Evolutionary conservation across 2,329 filamentous ascomycete species (phyloP).

Genomic region (Talaromyces amestolkiae): DNA sequence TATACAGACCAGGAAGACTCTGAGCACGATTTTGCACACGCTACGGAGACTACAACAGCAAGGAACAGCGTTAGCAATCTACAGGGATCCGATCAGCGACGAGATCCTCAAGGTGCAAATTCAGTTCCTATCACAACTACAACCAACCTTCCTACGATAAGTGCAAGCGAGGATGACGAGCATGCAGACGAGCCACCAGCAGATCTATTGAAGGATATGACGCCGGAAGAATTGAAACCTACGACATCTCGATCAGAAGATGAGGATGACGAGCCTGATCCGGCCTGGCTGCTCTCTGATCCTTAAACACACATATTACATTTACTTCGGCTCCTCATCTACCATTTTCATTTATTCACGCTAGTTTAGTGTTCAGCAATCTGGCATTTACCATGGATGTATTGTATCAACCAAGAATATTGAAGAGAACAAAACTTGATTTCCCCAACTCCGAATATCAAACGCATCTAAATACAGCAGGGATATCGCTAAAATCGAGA

Average conservation of each 20-base stretch:
- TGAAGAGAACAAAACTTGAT: not conserved
- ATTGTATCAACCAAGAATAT: not conserved
- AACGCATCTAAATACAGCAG: conserved; percentile 9
- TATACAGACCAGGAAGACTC: not conserved
- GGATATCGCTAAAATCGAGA: conserved; percentile 1
- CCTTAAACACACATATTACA: conserved; percentile 14
- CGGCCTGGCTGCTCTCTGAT: conserved; percentile 42
- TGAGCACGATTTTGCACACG: conserved; percentile 16
- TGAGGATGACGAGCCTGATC: conserved; percentile 46
- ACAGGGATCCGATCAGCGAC: not conserved
- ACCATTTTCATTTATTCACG: not conserved
- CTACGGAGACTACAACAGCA: conserved; percentile 16
- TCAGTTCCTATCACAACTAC: not conserved
- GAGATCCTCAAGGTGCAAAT: not conserved
- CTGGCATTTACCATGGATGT: not conserved
- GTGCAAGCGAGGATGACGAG: conserved; percentile 24
- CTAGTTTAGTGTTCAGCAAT: not conserved
- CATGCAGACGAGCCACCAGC: conserved; percentile 37
- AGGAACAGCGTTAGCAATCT: not conserved
- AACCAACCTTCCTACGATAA: not conserved
- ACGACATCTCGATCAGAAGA: conserved; percentile 33
- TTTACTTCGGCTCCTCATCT: not conserved
- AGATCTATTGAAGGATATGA: conserved; percentile 35
- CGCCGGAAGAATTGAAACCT: conserved; percentile 23
- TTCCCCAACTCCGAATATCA: not conserved